Evolutionary conservation across 2,329 filamentous ascomycete genomes (phyloP), one percentile per base, ranked within the genome.

Genomic region (Exophiala sp.): DNA sequence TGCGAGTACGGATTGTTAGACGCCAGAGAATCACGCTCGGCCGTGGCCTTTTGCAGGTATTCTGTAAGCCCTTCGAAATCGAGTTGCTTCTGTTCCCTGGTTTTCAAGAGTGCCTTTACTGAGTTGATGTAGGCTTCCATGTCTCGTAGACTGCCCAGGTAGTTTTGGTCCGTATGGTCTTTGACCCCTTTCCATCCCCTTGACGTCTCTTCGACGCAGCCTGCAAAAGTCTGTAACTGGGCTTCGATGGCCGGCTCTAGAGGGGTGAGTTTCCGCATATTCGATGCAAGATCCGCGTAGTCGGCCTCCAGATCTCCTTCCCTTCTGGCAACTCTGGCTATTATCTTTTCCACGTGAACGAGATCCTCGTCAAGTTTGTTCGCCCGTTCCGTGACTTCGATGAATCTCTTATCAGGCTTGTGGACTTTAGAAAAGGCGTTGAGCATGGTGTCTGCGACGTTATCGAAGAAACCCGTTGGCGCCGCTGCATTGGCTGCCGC

Each of bases 351-450:
- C 4, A 99, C 89, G 65, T 95, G 89, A 12, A 82, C 85, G 14
- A 99, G 80, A 68, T 99, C 94, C 65, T 97, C 92, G 66, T 95
- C 91, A 5, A 99, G 80, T 73, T 96, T 97, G 72, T 95, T 88
- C 35, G 89, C 89, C 69, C 89, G 89, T 66, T 97, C 94, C 65
- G 86, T 86, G 56, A 97, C 91, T 68, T 97, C 92, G 61, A 95
- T 86, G 71, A 99, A 99, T 32, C 94, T 87, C 64, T 89, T 87
- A 72, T 99, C 94, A 5, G 91, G 88, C 71, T 95, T 95, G 76
- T 97, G 89, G 1, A 96, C 87, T 72, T 97, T 99, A 44, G 88
- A 91, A 67, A 99, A 99, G 36, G 91, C 92, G 68, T 97, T 97
- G 71, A 99, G 88, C 68, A 97, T 95, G 34, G 88, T 95, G 70